Base-by-base conservation (phyloP, 2,329 filamentous ascomycete genomes). In the Acrodontium crateriforme region DNA sequence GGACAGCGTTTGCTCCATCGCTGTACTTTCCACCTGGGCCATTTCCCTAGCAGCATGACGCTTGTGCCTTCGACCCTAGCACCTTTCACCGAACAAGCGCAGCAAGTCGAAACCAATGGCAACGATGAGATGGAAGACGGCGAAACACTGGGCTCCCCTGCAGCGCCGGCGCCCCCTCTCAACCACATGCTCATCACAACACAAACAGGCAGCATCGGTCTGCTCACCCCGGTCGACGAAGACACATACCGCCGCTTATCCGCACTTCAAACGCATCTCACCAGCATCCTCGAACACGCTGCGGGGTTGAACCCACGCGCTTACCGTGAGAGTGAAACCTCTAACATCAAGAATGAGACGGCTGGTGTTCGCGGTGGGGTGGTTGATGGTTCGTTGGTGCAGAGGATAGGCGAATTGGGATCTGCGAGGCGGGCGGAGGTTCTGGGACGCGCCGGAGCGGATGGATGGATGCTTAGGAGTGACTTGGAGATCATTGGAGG, bases 1-100 rank as follows among this genome's bases (percentile, higher is more conserved):
- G 89, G 89, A 26, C 78, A 85, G 45, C 71, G 85, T 21, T 70
- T 98, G 14, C 69, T 98, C 6, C 82, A 87, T 54, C 75, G 81
- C 34, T 82, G 80, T 29, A 81, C 83, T 33, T 95, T 98, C 59
- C 78, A 85, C 49, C 74, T 81, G 0, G 84, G 82, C 19, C 81
- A 93, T 53, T 69, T 77, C 38, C 73, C 80, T 0, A 77, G 79
- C 1, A 70, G 69, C 19, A 77, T 84, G 41, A 73, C 77, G 12
- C 70, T 94, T 26, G 66, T 95, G 18, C 78, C 81, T 1, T 74
- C 74, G 10, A 72, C 71, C 3, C 54, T 53, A 12, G 36, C 43
- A 4, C 46, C 71, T 25, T 61, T 60, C 10, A 50, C 65, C 27
- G 56, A 58, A 25, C 49, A 53, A 37, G 28, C 23, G 32, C 28